Percentiles rank a stretch among this genome's conserved stretches.
These are phyloP conservation scores for Aspergillus affinis DNA, from an alignment of 495 filamentous ascomycete genomes.

Conservation along the genomic window DNA sequence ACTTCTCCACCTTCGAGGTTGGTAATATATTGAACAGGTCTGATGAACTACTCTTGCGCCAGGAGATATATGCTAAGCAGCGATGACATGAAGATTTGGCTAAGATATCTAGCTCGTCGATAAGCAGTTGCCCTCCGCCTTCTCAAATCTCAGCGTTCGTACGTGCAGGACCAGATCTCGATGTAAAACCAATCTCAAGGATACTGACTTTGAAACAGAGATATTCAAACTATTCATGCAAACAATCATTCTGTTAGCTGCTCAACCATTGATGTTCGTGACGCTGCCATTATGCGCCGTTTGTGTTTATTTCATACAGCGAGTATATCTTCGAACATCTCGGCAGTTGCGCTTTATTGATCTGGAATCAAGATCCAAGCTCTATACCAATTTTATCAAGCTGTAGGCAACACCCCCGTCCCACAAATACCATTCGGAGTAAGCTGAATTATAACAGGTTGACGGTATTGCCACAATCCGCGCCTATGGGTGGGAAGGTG, in stretches of 20 bases:
- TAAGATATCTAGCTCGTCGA: slow-evolving; percentile 10
- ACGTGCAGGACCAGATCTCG: too few relatives aligned
- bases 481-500: slow-evolving; percentile 44
- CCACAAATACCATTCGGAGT: too few relatives aligned
- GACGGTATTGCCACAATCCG: slow-evolving; percentile 50
- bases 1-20: neutral
- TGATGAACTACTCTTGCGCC: too few relatives aligned
- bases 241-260: too few relatives aligned
- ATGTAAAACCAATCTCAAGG: too few relatives aligned
- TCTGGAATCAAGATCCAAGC: slow-evolving; percentile 35
- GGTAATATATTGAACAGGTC: slow-evolving; percentile 1
- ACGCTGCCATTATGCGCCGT: slow-evolving; percentile 14
- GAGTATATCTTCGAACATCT: slow-evolving; percentile 21
- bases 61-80: too few relatives aligned
- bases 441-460: too few relatives aligned
- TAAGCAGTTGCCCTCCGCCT: slow-evolving; percentile 4
- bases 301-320: slow-evolving; percentile 18
- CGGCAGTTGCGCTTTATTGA: slow-evolving; percentile 22
- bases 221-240: too few relatives aligned
- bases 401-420: too few relatives aligned
- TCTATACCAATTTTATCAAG: slow-evolving; percentile 45
- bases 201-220: too few relatives aligned
- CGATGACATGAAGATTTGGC: neutral
- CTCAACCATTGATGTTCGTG: too few relatives aligned
- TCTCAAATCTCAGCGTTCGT: too few relatives aligned